phyloP scores from a whole-genome alignment of 805 yeast genomes.

The Sugiyamaella qingdaonensis region DNA sequence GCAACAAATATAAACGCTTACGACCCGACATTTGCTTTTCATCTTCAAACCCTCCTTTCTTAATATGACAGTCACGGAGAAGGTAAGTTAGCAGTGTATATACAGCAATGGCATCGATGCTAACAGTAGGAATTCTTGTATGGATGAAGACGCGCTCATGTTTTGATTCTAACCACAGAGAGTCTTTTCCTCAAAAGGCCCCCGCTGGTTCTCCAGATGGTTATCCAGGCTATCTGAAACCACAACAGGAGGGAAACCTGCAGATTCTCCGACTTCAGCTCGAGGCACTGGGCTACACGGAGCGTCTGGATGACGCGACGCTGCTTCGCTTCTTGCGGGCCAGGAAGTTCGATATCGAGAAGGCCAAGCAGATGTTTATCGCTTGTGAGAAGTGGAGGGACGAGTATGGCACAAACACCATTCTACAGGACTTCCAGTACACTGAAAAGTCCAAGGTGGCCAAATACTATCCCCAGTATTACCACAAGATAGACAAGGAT shows the following conservation, averaged over 20 bases:
- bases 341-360: conserved; percentile 81
- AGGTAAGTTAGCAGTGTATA: conserved; percentile 11
- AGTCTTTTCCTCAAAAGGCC: conserved; percentile 67
- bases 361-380: conserved; percentile 76
- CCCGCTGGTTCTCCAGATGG: conserved; percentile 68
- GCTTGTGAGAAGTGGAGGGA: conserved; percentile 91
- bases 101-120: too few species aligned
- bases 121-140: conserved; percentile 17
- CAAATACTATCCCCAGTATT: conserved; percentile 88
- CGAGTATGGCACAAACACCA: conserved; percentile 80
- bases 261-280: conserved; percentile 55
- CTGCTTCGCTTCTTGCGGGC: conserved; percentile 85
- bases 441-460: conserved; percentile 92
- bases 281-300: conserved; percentile 60
- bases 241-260: conserved; percentile 59
- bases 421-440: conserved; percentile 82
- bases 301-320: conserved; percentile 83
- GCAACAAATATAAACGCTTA: background rate
- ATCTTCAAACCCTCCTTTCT: background rate
- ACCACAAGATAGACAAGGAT: conserved; percentile 93
- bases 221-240: conserved; percentile 73
- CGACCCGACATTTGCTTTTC: background rate
- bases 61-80: background rate
- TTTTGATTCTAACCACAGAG: conserved; percentile 23
- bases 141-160: background rate